Evolutionary conservation across 2,329 filamentous ascomycete genomes (phyloP).

Genomic region (Gaeumannomyces tritici): DNA sequence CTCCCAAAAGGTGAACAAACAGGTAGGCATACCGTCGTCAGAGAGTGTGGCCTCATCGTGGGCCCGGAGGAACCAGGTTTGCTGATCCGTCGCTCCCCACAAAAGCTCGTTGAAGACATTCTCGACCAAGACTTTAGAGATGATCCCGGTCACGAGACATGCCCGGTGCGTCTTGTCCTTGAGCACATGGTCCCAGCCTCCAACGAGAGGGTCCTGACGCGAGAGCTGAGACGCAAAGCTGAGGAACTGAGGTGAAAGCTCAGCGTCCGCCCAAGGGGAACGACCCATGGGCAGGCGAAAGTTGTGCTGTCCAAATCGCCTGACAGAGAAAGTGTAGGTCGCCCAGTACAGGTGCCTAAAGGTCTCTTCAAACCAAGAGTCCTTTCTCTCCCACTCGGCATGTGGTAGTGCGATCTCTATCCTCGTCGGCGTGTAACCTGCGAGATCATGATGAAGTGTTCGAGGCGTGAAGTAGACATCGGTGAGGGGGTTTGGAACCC

Average conservation of each 20-base stretch:
- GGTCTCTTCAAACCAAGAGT: slow-evolving; percentile 16
- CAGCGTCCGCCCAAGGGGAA: slow-evolving; percentile 12
- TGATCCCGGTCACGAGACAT: slow-evolving; percentile 24
- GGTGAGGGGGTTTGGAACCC: background rate
- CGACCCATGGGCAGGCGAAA: background rate
- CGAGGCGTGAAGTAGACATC: background rate
- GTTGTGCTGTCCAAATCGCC: slow-evolving; percentile 17
- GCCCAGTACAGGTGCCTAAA: slow-evolving; percentile 18
- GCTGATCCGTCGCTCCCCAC: slow-evolving; percentile 24
- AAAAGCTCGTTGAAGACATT: slow-evolving; percentile 27
- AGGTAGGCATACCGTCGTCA: slow-evolving; percentile 20
- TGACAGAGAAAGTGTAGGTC: slow-evolving; percentile 13
- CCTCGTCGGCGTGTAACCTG: slow-evolving; percentile 11
- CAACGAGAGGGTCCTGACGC: slow-evolving; percentile 21
- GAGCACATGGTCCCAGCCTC: slow-evolving; percentile 25
- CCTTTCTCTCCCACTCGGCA: slow-evolving; percentile 9
- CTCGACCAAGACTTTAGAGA: slow-evolving; percentile 27
- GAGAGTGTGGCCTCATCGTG: slow-evolving; percentile 20
- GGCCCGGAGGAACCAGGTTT: slow-evolving; percentile 17
- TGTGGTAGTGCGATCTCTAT: slow-evolving; percentile 11
- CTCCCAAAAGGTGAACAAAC: background rate
- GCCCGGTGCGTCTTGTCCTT: slow-evolving; percentile 16
- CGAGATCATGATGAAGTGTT: slow-evolving; percentile 4
- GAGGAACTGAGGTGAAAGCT: slow-evolving; percentile 20
- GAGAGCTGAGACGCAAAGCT: slow-evolving; percentile 22